These are phyloP conservation scores for Ganoderma boninense DNA, from an alignment of 1,284 basidiomycete species.

Conservation along the genomic window DNA sequence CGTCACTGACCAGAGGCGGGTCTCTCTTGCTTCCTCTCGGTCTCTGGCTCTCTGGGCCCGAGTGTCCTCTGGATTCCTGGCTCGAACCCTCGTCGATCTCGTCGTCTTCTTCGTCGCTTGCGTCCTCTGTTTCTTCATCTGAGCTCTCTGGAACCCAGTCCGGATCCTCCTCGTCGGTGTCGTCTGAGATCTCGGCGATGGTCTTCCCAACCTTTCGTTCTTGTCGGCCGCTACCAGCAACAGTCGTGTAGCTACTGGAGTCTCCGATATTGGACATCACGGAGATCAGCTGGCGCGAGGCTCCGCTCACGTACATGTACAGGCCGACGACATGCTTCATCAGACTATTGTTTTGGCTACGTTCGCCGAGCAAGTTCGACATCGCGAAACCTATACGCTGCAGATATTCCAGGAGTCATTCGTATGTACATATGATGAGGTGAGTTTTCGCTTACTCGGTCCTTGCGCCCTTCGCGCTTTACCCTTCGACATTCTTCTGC, in stretches of 20 bases:
- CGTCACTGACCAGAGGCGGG: too few species aligned
- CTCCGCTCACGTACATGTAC: conserved; percentile 45
- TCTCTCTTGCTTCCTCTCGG: neutral
- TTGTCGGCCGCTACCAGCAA: conserved; percentile 28
- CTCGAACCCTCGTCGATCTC: too few species aligned
- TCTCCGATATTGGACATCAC: conserved; percentile 40
- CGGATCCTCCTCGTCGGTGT: neutral
- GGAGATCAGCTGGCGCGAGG: conserved; percentile 39
- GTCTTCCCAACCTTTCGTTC: neutral
- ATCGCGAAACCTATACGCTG: conserved; percentile 16
- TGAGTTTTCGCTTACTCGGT: neutral
- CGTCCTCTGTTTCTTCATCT: too few species aligned
- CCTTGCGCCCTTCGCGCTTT: neutral
- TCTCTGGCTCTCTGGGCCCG: neutral
- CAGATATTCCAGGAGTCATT: too few species aligned
- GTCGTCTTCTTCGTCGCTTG: too few species aligned
- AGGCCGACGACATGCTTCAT: conserved; percentile 38
- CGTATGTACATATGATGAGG: too few species aligned
- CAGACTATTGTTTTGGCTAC: conserved; percentile 43
- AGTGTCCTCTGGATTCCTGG: too few species aligned
- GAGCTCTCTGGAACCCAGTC: conserved; percentile 18
- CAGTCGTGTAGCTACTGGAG: conserved; percentile 38
- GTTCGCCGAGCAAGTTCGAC: conserved; percentile 36
- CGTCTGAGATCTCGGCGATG: neutral
- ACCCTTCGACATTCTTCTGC: too few species aligned